Evolutionary conservation across 2,329 filamentous ascomycete genomes (phyloP).

Genomic region (Verticillium nonalfalfae): DNA sequence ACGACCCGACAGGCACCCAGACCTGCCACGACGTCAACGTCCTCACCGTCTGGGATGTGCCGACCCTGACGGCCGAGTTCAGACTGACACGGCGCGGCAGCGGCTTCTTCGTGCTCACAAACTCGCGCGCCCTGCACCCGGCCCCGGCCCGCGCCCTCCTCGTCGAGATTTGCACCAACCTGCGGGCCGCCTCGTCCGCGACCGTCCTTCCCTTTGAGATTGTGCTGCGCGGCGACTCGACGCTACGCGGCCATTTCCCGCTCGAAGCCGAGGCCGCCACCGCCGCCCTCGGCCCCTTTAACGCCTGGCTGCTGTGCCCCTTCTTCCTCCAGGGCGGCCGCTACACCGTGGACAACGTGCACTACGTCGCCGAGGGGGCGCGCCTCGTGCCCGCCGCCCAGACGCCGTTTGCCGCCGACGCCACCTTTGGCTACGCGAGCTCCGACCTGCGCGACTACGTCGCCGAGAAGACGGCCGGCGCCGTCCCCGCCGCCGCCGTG

Average conservation of each 20-base stretch:
- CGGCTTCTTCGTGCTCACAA: constrained; percentile 55
- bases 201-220: constrained; percentile 38
- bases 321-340: constrained; percentile 53
- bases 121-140: constrained; percentile 47
- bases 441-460: constrained; percentile 47
- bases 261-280: constrained; percentile 45
- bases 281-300: constrained; percentile 36
- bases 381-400: constrained; percentile 39
- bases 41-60: constrained; percentile 45
- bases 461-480: constrained; percentile 42
- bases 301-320: constrained; percentile 48
- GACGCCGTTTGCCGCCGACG: constrained; percentile 50
- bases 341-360: constrained; percentile 48
- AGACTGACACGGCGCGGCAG: constrained; percentile 16
- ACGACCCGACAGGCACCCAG: constrained; percentile 53
- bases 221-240: constrained; percentile 50
- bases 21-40: constrained; percentile 51
- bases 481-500: constrained; percentile 29
- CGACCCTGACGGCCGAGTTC: constrained; percentile 37
- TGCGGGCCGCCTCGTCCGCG: constrained; percentile 33
- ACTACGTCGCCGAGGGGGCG: constrained; percentile 43
- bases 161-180: constrained; percentile 39
- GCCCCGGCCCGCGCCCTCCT: constrained; percentile 38
- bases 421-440: constrained; percentile 48
- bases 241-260: constrained; percentile 49